Evolutionary conservation across 2,329 filamentous ascomycete species (phyloP).

Genomic region (Talaromyces sp.): DNA sequence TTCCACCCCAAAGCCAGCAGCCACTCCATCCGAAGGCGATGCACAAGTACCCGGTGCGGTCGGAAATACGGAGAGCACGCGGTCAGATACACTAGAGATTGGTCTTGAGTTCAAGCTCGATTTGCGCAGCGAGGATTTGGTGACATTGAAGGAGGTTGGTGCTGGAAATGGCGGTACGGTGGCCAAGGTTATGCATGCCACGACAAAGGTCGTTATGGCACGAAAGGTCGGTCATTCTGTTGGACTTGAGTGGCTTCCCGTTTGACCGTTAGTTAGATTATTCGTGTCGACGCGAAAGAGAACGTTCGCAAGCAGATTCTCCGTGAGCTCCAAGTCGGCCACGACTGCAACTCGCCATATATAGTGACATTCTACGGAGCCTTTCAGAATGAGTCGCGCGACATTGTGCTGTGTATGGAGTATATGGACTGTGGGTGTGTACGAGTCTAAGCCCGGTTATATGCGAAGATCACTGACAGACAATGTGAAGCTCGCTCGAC

Average conservation of each 20-base stretch:
- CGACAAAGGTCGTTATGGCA: conserved; percentile 94
- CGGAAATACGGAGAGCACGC: conserved; percentile 56
- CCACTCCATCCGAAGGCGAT: conserved; percentile 70
- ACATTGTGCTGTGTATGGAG: conserved; percentile 99
- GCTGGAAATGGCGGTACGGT: conserved; percentile 96
- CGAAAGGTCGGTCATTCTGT: conserved; percentile 67
- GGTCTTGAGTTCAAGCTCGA: conserved; percentile 96
- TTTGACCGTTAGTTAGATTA: conserved; percentile 60
- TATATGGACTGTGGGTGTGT: conserved; percentile 98
- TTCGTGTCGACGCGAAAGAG: conserved; percentile 96
- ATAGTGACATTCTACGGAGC: conserved; percentile 98
- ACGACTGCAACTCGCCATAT: conserved; percentile 92
- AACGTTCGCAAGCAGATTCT: conserved; percentile 96
- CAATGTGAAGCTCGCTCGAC: conserved; percentile 78
- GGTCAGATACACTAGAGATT: conserved; percentile 78
- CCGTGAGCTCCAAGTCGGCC: conserved; percentile 95
- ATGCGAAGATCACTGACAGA: conserved; percentile 18
- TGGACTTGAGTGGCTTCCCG: neutral
- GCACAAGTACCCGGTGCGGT: conserved; percentile 44
- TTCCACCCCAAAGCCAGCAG: conserved; percentile 65
- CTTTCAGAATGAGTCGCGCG: conserved; percentile 92
- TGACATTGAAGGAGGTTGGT: conserved; percentile 90
- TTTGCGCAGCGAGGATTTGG: conserved; percentile 82
- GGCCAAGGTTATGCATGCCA: conserved; percentile 93
- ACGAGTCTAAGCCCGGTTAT: neutral